phyloP scores from a whole-genome alignment of 495 filamentous ascomycete species.

The Xylaria nigripes region DNA sequence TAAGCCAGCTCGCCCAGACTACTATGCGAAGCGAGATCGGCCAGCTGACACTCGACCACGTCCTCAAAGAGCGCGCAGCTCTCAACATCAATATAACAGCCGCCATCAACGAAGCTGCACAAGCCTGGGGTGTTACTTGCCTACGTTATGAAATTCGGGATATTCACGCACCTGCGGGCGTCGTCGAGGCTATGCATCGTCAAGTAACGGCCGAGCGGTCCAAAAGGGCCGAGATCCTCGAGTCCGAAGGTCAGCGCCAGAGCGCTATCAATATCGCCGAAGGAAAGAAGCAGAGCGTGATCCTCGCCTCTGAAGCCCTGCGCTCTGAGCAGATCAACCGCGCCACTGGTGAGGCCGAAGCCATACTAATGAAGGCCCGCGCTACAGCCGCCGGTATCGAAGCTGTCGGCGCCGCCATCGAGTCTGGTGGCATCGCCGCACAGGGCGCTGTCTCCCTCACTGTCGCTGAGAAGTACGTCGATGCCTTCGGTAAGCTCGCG shows the following conservation, averaged over 20 bases:
- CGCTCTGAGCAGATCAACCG: constrained; percentile 84
- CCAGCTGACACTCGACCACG: constrained; percentile 91
- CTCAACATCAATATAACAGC: constrained; percentile 96
- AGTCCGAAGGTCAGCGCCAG: constrained; percentile 92
- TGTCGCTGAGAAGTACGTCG: constrained; percentile 96
- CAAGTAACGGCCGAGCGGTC: constrained; percentile 94
- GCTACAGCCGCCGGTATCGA: constrained; percentile 87
- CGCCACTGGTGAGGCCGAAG: constrained; percentile 85
- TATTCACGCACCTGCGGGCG: constrained; percentile 88
- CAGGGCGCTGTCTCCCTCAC: constrained; percentile 75
- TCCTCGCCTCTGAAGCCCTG: constrained; percentile 90
- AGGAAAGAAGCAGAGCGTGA: constrained; percentile 89
- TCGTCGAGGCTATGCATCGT: constrained; percentile 94
- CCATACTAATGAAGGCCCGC: constrained; percentile 73
- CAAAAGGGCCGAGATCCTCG: constrained; percentile 94
- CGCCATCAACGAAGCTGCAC: constrained; percentile 95
- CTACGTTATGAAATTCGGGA: constrained; percentile 96
- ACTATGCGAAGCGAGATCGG: constrained; percentile 99
- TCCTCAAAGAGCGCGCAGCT: constrained; percentile 88
- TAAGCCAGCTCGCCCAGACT: constrained; percentile 94
- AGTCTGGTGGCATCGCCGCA: constrained; percentile 59
- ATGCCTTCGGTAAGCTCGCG: constrained; percentile 84
- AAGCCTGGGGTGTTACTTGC: constrained; percentile 93
- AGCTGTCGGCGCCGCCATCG: constrained; percentile 67
- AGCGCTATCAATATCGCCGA: constrained; percentile 97